Evolutionary conservation across 2,329 filamentous ascomycete genomes (phyloP).

Genomic region (Atkinsonella texensis): DNA sequence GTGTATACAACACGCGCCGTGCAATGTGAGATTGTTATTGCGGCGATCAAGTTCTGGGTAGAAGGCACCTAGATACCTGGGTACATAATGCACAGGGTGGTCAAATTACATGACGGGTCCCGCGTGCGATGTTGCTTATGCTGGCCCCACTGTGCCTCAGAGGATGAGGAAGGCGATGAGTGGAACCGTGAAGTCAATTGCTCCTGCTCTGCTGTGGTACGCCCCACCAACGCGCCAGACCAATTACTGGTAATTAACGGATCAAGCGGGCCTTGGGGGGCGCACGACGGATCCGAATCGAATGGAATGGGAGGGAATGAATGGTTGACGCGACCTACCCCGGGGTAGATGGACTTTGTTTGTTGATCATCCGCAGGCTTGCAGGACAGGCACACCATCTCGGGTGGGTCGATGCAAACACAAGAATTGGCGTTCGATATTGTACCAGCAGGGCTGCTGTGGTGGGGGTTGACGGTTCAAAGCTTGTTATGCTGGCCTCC

Average conservation of each 20-base stretch:
- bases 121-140: too few relatives aligned
- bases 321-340: background rate
- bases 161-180: too few relatives aligned
- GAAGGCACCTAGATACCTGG: background rate
- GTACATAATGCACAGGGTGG: too few relatives aligned
- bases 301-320: background rate
- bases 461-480: background rate
- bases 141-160: too few relatives aligned
- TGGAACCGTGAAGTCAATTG: too few relatives aligned
- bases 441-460: background rate
- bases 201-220: too few relatives aligned
- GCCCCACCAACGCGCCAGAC: too few relatives aligned
- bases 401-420: background rate
- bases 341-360: constrained; percentile 3
- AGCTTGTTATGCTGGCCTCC: background rate
- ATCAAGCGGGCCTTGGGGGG: background rate
- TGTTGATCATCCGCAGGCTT: constrained; percentile 5
- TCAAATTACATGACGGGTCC: too few relatives aligned
- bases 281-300: constrained; percentile 1
- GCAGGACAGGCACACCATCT: background rate
- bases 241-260: background rate
- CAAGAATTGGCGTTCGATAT: background rate
- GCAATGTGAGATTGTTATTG: background rate
- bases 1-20: background rate
- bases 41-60: too few relatives aligned